Percentiles rank a stretch among this genome's conserved stretches.
Conservation (phyloP, 2,329 filamentous ascomycete genomes). For the Ilyonectria mors-panacis region DNA sequence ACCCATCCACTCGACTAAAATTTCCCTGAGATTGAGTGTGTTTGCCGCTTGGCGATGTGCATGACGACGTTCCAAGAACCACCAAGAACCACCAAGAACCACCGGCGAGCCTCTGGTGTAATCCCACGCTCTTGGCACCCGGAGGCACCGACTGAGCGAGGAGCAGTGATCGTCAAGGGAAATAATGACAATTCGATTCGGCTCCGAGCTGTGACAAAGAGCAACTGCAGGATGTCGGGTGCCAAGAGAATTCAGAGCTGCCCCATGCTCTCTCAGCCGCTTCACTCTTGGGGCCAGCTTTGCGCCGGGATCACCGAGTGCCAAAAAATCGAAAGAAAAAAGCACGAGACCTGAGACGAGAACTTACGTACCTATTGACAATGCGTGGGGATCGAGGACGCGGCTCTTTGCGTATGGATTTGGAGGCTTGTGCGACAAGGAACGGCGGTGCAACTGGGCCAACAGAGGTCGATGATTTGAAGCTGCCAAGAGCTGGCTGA, state of each 20-base stretch:
- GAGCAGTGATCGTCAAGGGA: background rate
- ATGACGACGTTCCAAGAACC: constrained; percentile 45
- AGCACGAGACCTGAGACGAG: constrained; percentile 44
- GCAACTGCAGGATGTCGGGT: background rate
- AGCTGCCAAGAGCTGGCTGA: constrained; percentile 28
- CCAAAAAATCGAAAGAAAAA: constrained; percentile 37
- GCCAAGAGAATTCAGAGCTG: constrained; percentile 41
- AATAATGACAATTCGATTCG: background rate
- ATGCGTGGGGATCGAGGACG: constrained; percentile 21
- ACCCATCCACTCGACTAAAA: constrained; percentile 48
- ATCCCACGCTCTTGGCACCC: constrained; percentile 29
- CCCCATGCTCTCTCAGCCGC: constrained; percentile 50
- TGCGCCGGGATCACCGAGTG: constrained; percentile 47
- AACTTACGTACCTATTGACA: constrained; percentile 45
- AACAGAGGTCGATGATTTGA: constrained; percentile 24
- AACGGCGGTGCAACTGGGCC: constrained; percentile 39
- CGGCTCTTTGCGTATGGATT: background rate
- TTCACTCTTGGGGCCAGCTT: constrained; percentile 45
- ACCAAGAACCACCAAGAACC: constrained; percentile 34
- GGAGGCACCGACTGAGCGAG: constrained; percentile 4
- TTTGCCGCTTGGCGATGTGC: constrained; percentile 53
- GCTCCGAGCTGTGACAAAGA: constrained; percentile 14
- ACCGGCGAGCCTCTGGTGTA: constrained; percentile 24
- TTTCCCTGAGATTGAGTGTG: constrained; percentile 49
- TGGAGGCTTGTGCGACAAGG: constrained; percentile 10